These are phyloP conservation scores for Blastomyces percursus DNA, from an alignment of 2,329 filamentous ascomycete genomes.

Conservation along the genomic window DNA sequence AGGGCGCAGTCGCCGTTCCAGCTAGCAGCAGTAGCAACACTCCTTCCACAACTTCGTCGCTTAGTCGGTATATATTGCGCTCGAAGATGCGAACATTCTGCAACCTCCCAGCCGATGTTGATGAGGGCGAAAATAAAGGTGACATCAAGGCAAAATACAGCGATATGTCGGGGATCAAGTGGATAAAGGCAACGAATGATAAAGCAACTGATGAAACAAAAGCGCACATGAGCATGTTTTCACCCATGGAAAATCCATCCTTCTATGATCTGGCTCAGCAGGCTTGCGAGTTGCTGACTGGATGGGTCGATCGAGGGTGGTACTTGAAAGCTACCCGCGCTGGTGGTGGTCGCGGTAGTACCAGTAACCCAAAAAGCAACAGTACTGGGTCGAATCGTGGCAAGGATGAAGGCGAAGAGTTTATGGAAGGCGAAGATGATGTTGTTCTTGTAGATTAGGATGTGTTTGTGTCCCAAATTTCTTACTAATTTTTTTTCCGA, in stretches of 20 bases:
- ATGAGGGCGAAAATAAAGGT: conserved; percentile 18
- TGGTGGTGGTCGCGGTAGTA: conserved; percentile 13
- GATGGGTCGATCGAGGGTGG: conserved; percentile 33
- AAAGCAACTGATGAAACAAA: conserved; percentile 64
- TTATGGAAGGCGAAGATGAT: conserved; percentile 28
- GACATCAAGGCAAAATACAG: conserved; percentile 17
- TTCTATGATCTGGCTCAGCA: conserved; percentile 31
- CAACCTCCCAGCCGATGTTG: conserved; percentile 55
- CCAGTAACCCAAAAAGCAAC: conserved; percentile 12
- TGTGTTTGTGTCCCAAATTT: neutral
- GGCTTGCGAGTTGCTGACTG: conserved; percentile 29
- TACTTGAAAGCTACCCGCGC: conserved; percentile 24
- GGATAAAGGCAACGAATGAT: conserved; percentile 67
- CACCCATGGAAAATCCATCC: conserved; percentile 34
- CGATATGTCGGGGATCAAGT: conserved; percentile 40
- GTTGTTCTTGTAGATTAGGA: conserved; percentile 26
- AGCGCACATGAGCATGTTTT: conserved; percentile 57
- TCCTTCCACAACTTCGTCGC: conserved; percentile 21
- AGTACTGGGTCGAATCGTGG: conserved; percentile 3
- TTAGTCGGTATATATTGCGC: conserved; percentile 30
- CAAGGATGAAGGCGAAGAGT: conserved; percentile 16
- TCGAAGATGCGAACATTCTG: conserved; percentile 72
- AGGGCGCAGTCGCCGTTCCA: conserved; percentile 41
- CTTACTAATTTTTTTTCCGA: no score
- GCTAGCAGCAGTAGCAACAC: conserved; percentile 14